Evolutionary conservation across 2,329 filamentous ascomycete species (phyloP).

Genomic region (Colletotrichum siamense): DNA sequence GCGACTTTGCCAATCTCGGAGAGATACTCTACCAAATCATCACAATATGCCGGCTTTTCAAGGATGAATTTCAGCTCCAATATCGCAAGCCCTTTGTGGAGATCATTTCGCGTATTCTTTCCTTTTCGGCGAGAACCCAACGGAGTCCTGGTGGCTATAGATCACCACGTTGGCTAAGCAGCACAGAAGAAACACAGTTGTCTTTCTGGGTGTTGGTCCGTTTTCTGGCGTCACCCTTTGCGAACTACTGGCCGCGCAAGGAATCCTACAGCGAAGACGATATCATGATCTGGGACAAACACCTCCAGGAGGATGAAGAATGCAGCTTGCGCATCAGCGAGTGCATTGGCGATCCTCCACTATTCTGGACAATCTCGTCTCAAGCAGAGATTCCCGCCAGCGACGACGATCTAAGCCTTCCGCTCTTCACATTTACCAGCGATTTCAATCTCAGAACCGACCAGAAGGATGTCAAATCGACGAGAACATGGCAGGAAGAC

Average conservation of each 20-base stretch:
- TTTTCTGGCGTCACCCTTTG: not conserved
- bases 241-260: not conserved
- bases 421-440: not conserved
- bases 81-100: not conserved
- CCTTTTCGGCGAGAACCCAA: not conserved
- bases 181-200: not conserved
- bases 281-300: not conserved
- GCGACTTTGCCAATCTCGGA: not conserved
- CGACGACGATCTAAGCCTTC: not conserved
- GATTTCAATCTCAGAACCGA: not conserved
- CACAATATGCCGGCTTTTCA: not conserved
- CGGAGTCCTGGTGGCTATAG: not conserved
- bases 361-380: not conserved
- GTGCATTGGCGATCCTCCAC: not conserved
- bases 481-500: not conserved
- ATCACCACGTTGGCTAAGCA: not conserved
- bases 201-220: not conserved
- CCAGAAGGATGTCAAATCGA: not conserved
- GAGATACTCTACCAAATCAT: not conserved
- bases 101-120: not conserved
- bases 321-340: not conserved
- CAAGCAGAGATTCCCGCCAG: not conserved
- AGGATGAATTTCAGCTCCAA: not conserved
- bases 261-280: not conserved
- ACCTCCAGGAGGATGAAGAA: not conserved